Evolutionary conservation across 768 basidiomycete species (phyloP).

Genomic region (Kockovaella imperatae): DNA sequence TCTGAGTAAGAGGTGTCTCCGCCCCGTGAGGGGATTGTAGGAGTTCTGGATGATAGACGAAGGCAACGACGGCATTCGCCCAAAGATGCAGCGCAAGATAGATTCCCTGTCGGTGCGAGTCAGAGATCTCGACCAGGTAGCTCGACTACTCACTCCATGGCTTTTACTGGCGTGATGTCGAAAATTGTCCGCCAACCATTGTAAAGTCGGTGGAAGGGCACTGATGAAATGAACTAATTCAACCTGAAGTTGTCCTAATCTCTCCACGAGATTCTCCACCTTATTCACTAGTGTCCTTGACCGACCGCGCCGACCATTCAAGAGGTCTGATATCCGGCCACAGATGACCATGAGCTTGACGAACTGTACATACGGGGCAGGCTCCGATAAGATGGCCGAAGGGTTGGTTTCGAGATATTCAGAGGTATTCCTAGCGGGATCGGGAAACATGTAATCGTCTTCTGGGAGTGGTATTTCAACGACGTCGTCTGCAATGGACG

Average conservation of each 20-base stretch:
- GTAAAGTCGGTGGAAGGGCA: constrained; percentile 6
- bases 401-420: constrained; percentile 23
- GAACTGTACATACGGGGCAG: constrained; percentile 31
- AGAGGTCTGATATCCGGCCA: constrained; percentile 30
- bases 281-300: constrained; percentile 21
- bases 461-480: constrained; percentile 36
- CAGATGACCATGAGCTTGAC: constrained; percentile 36
- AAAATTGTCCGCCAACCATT: constrained; percentile 35
- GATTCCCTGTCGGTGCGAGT: not conserved
- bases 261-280: constrained; percentile 17
- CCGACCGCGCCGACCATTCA: constrained; percentile 29
- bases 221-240: constrained; percentile 8
- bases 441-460: constrained; percentile 34
- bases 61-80: constrained; percentile 19
- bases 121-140: not conserved
- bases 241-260: constrained; percentile 23
- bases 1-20: constrained; percentile 16
- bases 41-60: constrained; percentile 17
- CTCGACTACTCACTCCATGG: constrained; percentile 15
- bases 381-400: too few species aligned
- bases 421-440: constrained; percentile 21
- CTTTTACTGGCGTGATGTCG: constrained; percentile 22
- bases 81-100: not conserved
- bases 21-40: constrained; percentile 10
- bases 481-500: constrained; percentile 31